These are phyloP conservation scores for Albatrellus sp. DNA, from an alignment of 1,284 basidiomycete species.

Conservation along the genomic window DNA sequence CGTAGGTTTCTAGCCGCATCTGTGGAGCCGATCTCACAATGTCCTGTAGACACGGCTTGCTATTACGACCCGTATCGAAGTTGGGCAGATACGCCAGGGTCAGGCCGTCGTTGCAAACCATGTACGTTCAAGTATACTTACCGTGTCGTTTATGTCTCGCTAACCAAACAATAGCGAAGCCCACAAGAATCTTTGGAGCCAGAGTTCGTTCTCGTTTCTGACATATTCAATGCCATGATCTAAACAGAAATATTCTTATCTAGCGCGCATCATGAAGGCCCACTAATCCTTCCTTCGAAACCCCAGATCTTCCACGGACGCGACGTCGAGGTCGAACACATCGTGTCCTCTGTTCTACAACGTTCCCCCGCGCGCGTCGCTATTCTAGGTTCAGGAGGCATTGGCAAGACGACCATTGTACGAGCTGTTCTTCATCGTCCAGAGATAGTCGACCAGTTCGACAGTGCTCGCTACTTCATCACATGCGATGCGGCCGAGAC, in stretches of 20 bases:
- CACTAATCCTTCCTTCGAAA: not conserved
- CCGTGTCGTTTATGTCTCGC: too few species aligned
- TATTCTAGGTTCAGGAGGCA: conserved; percentile 22
- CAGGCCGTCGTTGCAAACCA: too few species aligned
- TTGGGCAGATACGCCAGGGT: too few species aligned
- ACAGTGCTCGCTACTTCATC: conserved; percentile 16
- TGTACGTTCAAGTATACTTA: too few species aligned
- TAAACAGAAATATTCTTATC: too few species aligned
- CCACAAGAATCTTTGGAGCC: too few species aligned
- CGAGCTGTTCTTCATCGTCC: conserved; percentile 16
- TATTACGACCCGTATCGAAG: too few species aligned
- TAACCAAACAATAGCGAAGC: too few species aligned
- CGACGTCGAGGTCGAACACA: conserved; percentile 4
- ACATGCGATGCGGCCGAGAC: conserved; percentile 17
- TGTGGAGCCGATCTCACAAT: too few species aligned
- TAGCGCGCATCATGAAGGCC: not conserved
- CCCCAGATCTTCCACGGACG: conserved; percentile 3
- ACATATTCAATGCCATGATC: not conserved
- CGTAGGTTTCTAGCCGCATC: too few species aligned
- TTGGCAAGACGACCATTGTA: conserved; percentile 24
- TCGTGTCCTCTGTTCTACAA: not conserved
- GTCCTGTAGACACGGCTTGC: too few species aligned
- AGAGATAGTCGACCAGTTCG: conserved; percentile 10
- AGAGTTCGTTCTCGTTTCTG: not conserved
- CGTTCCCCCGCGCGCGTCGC: conserved; percentile 11